phyloP scores from a whole-genome alignment of 306 rosid genomes.

The Ormosia emarginata region DNA sequence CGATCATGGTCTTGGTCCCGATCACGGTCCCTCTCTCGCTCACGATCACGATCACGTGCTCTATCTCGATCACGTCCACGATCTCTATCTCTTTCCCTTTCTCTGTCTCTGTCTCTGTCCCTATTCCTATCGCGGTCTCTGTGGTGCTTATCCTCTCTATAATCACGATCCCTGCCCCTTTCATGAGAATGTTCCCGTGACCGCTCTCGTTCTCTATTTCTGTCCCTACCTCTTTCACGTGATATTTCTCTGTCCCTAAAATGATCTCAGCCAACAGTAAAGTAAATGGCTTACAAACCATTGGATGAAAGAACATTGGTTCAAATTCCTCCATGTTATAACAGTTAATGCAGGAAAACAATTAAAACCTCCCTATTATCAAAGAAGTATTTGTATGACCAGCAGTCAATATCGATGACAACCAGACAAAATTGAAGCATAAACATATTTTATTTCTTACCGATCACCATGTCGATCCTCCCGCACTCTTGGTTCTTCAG shows the following conservation, averaged over 20 bases:
- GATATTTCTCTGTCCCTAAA: constrained; percentile 89
- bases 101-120: constrained; percentile 62
- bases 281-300: background rate
- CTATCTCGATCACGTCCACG: constrained; percentile 78
- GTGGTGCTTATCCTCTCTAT: constrained; percentile 86
- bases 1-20: constrained; percentile 53
- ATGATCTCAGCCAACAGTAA: constrained; percentile 20
- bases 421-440: background rate
- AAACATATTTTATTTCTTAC: constrained; percentile 41
- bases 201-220: constrained; percentile 64
- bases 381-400: background rate
- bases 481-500: constrained; percentile 94
- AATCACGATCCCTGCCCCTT: constrained; percentile 76
- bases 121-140: constrained; percentile 78
- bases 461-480: constrained; percentile 77
- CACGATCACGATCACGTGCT: constrained; percentile 59
- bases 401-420: background rate
- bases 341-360: background rate
- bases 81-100: constrained; percentile 69
- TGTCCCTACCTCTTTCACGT: constrained; percentile 76
- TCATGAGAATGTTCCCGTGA: constrained; percentile 75
- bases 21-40: constrained; percentile 49
- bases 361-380: background rate
- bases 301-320: background rate
- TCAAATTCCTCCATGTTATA: background rate